Evolutionary conservation across 352 stramenopile species (phyloP), one percentile per base, ranked within the genome.

Genomic region (Globisporangium nagaii): DNA sequence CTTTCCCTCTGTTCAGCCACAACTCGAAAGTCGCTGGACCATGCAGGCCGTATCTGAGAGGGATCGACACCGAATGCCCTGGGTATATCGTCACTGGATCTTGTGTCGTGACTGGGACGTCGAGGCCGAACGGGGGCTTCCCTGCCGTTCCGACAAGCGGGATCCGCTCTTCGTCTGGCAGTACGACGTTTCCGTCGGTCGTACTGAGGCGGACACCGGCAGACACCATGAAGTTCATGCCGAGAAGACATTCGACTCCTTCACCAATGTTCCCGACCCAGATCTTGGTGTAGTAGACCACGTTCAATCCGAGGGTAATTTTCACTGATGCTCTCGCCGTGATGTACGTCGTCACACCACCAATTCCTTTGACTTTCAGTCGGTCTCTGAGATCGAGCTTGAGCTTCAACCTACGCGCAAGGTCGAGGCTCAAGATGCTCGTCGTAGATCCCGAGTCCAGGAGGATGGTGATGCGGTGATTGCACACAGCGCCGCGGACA

Each of bases 221-320:
- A 4, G 41, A 12, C 2, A 60, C 24, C 61, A 73, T 73, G 48
- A 71, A 75, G 35, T 71, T 50, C 56, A 67, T 63, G 2, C 63
- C 56, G 0, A 75, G 53, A 1, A 71, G 41, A 17, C 56, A 69
- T 1, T 71, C 56, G 12, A 70, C 41, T 1, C 62, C 65, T 34
- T 67, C 46, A 1, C 60, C 60, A 3, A 73, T 53, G 25, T 68
- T 73, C 0, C 47, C 61, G 2, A 58, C 44, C 63, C 63, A 75
- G 5, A 75, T 24, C 12, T 57, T 34, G 7, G 39, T 55, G 5
- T 55, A 34, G 42, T 74, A 71, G 0, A 60, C 58, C 5, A 67
- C 22, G 2, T 49, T 50, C 3, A 53, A 9, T 1, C 68, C 64
- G 2, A 73, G 40, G 0, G 58, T 76, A 10, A 76, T 44, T 49